Conservation (phyloP, 2,329 filamentous ascomycete species). For the Corinectria fuckeliana region DNA sequence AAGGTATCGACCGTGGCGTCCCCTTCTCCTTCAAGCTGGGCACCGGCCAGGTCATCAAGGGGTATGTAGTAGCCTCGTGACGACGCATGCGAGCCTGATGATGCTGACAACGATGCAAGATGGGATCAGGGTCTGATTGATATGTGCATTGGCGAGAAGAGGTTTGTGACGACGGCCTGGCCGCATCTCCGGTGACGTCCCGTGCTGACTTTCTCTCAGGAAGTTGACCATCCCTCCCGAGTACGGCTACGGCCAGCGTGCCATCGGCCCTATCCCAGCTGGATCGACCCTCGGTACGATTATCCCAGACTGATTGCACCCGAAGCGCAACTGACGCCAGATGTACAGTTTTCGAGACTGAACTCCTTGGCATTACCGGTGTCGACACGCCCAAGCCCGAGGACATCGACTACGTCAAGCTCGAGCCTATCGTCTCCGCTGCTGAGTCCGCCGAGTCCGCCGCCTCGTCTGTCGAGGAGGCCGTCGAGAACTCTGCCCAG, state of each 20-base stretch:
- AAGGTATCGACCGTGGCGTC: slow-evolving; percentile 74
- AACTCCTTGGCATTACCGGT: slow-evolving; percentile 83
- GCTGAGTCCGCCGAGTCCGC: slow-evolving; percentile 34
- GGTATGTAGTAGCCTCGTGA: slow-evolving; percentile 56
- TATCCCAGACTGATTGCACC: slow-evolving; percentile 13
- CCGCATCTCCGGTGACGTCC: neutral
- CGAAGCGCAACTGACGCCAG: slow-evolving; percentile 11
- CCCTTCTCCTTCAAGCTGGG: slow-evolving; percentile 86
- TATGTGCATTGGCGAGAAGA: slow-evolving; percentile 96
- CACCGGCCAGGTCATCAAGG: slow-evolving; percentile 84
- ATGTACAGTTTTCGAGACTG: slow-evolving; percentile 81
- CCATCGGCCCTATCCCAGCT: slow-evolving; percentile 82
- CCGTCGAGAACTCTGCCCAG: slow-evolving; percentile 41
- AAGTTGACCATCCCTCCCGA: slow-evolving; percentile 89
- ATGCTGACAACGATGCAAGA: slow-evolving; percentile 49
- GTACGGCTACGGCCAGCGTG: slow-evolving; percentile 79
- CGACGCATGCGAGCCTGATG: slow-evolving; percentile 13
- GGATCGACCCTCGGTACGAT: slow-evolving; percentile 75
- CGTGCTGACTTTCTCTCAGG: slow-evolving; percentile 46
- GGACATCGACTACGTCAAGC: slow-evolving; percentile 42
- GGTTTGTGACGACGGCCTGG: slow-evolving; percentile 47
- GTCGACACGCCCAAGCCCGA: slow-evolving; percentile 56
- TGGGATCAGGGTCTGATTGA: slow-evolving; percentile 91
- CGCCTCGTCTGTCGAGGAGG: slow-evolving; percentile 50
- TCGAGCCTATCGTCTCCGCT: slow-evolving; percentile 35